phyloP scores from a whole-genome alignment of 768 basidiomycete species.

The Amanita polypyramis region DNA sequence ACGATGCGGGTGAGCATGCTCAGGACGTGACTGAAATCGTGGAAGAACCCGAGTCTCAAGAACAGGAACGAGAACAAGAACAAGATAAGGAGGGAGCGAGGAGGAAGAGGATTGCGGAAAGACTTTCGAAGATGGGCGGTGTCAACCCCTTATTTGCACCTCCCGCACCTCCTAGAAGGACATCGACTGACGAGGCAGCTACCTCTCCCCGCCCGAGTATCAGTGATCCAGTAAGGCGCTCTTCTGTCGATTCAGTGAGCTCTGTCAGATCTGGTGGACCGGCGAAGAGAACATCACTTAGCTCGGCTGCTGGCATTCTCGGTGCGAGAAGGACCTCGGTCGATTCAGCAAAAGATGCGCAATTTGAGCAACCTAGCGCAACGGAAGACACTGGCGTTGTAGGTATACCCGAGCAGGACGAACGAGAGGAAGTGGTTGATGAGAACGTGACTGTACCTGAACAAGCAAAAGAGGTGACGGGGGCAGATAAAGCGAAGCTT shows the following conservation, averaged over 20 bases:
- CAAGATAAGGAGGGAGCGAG: slow-evolving; percentile 46
- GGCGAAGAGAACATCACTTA: slow-evolving; percentile 1
- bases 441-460: neutral
- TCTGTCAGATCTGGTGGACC: neutral
- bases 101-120: slow-evolving; percentile 51
- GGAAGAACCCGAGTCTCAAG: slow-evolving; percentile 7
- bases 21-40: neutral
- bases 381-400: neutral
- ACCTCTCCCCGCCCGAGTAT: neutral
- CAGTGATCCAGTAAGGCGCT: neutral
- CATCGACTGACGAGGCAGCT: slow-evolving; percentile 7
- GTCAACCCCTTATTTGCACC: slow-evolving; percentile 42
- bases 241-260: slow-evolving; percentile 4
- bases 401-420: slow-evolving; percentile 3
- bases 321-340: neutral
- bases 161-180: slow-evolving; percentile 15
- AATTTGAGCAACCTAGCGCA: neutral
- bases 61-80: slow-evolving; percentile 21
- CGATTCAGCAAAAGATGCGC: slow-evolving; percentile 2
- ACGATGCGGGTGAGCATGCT: too few species aligned
- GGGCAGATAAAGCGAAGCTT: neutral
- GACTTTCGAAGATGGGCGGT: slow-evolving; percentile 57
- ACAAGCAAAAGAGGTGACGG: neutral
- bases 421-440: slow-evolving; percentile 6
- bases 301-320: neutral